Evolutionary conservation across 139 green algal species (phyloP).

Genomic region (Picochlorum sp.): DNA sequence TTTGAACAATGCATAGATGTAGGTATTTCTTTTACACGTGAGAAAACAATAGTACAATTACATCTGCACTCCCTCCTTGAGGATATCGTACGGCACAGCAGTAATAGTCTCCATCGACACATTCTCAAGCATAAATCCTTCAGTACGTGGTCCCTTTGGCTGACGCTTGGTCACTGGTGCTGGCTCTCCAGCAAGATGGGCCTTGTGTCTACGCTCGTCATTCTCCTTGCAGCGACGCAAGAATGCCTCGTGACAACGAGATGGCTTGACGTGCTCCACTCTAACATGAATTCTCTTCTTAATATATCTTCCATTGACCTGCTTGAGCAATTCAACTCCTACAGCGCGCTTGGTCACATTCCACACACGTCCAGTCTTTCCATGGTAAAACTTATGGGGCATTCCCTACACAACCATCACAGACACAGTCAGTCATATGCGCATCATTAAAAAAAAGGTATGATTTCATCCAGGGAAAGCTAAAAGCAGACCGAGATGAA

Average conservation of each 20-base stretch:
- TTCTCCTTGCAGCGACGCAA: slow-evolving; percentile 71
- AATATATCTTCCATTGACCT: slow-evolving; percentile 76
- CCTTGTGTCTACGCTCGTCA: slow-evolving; percentile 68
- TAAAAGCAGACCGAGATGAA: too few species aligned
- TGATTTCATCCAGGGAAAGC: too few species aligned
- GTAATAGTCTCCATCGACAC: slow-evolving; percentile 84
- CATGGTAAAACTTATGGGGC: slow-evolving; percentile 98
- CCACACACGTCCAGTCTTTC: slow-evolving; percentile 91
- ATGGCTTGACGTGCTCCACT: slow-evolving; percentile 90
- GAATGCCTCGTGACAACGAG: slow-evolving; percentile 94
- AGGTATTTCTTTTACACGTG: background rate
- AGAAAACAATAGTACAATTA: slow-evolving; percentile 4
- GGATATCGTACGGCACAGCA: slow-evolving; percentile 95
- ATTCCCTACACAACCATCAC: slow-evolving; percentile 70
- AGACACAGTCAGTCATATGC: background rate
- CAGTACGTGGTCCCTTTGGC: slow-evolving; percentile 52
- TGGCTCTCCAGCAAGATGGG: slow-evolving; percentile 55
- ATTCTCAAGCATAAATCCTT: slow-evolving; percentile 73
- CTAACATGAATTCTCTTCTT: slow-evolving; percentile 96
- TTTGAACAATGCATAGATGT: too few species aligned
- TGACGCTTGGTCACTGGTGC: slow-evolving; percentile 60
- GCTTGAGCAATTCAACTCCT: slow-evolving; percentile 96
- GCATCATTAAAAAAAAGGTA: too few species aligned
- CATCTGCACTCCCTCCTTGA: slow-evolving; percentile 43
- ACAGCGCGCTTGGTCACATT: slow-evolving; percentile 97